These are phyloP conservation scores for Solanum neorickii DNA, from an alignment of 257 asterid species.

Conservation along the genomic window DNA sequence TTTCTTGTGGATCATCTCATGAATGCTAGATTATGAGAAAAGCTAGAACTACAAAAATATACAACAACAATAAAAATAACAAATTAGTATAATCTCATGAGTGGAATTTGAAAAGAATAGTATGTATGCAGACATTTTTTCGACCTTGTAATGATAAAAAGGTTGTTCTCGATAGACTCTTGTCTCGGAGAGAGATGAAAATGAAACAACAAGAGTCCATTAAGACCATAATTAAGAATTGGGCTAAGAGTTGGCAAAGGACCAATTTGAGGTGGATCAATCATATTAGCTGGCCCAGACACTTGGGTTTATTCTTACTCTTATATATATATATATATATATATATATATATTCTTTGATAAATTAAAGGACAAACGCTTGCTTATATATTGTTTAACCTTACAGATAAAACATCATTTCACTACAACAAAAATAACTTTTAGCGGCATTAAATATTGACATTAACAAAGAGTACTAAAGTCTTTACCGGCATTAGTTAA, in stretches of 20 bases:
- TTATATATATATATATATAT: not conserved
- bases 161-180: accelerated
- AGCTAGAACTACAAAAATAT: not conserved
- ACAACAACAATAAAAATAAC: no score
- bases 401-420: no score
- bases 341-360: not conserved
- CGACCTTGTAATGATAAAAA: no score
- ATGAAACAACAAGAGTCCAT: no score
- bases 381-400: no score
- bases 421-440: no score
- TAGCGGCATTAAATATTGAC: no score
- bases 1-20: not conserved
- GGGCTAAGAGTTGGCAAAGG: not conserved
- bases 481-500: no score
- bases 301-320: not conserved
- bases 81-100: no score
- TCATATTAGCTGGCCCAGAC: not conserved
- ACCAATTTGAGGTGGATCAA: not conserved
- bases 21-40: not conserved
- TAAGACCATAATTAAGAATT: not conserved
- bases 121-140: no score
- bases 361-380: not conserved
- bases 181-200: no score
- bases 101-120: accelerated
- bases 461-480: no score